phyloP scores from a whole-genome alignment of 805 yeast species.

The Kuraishia molischiana region DNA sequence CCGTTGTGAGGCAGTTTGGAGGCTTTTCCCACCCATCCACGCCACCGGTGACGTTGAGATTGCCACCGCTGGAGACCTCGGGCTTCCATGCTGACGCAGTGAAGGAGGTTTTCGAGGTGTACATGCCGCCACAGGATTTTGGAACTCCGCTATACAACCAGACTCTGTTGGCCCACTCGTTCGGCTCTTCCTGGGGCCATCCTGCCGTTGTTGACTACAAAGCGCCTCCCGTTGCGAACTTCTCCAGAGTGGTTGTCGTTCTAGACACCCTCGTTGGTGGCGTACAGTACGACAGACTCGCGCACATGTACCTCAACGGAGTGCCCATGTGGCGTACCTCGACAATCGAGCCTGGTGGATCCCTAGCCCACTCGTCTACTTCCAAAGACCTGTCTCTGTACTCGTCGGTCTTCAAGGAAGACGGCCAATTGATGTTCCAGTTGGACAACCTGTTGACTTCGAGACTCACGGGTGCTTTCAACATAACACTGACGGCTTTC shows the following conservation, averaged over 20 bases:
- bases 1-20: too few species aligned
- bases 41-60: too few species aligned
- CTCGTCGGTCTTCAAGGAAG: constrained; percentile 34
- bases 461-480: constrained; percentile 51
- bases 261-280: constrained; percentile 45
- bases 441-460: constrained; percentile 54
- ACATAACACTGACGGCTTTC: constrained; percentile 37
- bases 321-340: constrained; percentile 77
- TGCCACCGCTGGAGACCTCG: not conserved
- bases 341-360: constrained; percentile 68
- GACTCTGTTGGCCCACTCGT: constrained; percentile 32
- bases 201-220: constrained; percentile 33
- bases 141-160: constrained; percentile 30
- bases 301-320: constrained; percentile 52
- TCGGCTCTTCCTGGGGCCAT: constrained; percentile 53
- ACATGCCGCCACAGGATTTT: constrained; percentile 16
- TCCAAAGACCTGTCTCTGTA: constrained; percentile 60
- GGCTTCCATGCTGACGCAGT: not conserved
- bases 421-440: constrained; percentile 38
- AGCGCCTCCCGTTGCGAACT: constrained; percentile 36
- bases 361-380: constrained; percentile 33
- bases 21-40: too few species aligned
- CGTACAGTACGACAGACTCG: constrained; percentile 56
- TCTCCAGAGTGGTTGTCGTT: constrained; percentile 43
- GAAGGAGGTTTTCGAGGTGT: constrained; percentile 21